phyloP scores from a whole-genome alignment of 768 basidiomycete species.

The Amanita pseudoporphyria region DNA sequence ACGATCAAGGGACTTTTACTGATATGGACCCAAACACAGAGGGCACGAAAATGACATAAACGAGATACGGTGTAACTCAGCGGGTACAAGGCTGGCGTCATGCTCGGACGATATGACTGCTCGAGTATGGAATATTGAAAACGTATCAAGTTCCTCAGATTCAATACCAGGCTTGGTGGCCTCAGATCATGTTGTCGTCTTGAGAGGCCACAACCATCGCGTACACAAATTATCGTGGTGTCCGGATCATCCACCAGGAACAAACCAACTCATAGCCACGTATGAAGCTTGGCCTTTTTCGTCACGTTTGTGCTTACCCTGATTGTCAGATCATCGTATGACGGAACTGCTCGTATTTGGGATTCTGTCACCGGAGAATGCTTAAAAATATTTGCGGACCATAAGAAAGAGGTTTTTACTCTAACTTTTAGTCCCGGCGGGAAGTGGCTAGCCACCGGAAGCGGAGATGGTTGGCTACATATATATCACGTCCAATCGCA shows the following conservation, averaged over 20 bases:
- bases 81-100: conserved; percentile 61
- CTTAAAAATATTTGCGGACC: conserved; percentile 59
- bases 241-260: conserved; percentile 34
- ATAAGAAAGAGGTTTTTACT: conserved; percentile 64
- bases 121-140: conserved; percentile 63
- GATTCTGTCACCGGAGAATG: conserved; percentile 72
- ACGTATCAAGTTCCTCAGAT: conserved; percentile 26
- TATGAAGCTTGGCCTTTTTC: conserved; percentile 23
- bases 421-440: conserved; percentile 72
- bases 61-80: conserved; percentile 60
- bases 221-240: conserved; percentile 68
- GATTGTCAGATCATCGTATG: conserved; percentile 60
- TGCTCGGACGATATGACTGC: conserved; percentile 79
- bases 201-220: conserved; percentile 57
- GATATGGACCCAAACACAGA: conserved; percentile 24
- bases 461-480: conserved; percentile 69
- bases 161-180: conserved; percentile 32
- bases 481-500: conserved; percentile 55
- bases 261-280: conserved; percentile 65
- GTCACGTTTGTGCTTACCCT: conserved; percentile 4
- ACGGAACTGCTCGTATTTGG: conserved; percentile 75
- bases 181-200: conserved; percentile 28
- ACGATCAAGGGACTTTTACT: neutral
- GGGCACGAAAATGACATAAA: conserved; percentile 75
- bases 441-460: conserved; percentile 61